A percentile compares a stretch with the other conserved stretches of the same genome.
phyloP scores from a whole-genome alignment of 225 moss, liverwort and hornwort species.

The Rhytidiadelphus loreus region DNA sequence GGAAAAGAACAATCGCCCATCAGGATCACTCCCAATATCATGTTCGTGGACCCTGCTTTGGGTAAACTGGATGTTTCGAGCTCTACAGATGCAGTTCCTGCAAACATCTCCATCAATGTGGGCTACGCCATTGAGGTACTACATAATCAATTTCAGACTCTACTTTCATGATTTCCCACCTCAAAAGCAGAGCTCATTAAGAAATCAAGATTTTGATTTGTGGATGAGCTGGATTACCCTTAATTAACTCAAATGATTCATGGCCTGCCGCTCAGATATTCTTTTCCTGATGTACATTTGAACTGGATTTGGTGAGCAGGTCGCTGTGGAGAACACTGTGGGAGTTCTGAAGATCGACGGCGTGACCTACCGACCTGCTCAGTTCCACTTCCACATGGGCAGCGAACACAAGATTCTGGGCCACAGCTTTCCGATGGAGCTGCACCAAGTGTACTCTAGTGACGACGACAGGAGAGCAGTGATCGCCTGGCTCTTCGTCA shows the following conservation, averaged over 20 bases:
- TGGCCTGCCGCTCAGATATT: background rate
- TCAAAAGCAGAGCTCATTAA: background rate
- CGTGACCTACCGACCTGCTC: conserved; percentile 7
- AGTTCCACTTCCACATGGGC: conserved; percentile 61
- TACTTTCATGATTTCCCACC: too few relatives aligned
- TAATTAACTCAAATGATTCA: too few relatives aligned
- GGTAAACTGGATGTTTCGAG: background rate
- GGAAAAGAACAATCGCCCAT: conserved; percentile 31
- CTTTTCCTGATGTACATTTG: background rate
- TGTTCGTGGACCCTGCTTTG: background rate
- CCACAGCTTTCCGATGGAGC: conserved; percentile 43
- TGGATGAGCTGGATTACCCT: background rate
- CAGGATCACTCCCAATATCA: conserved; percentile 12
- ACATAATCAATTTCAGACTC: background rate
- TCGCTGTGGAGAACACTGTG: background rate
- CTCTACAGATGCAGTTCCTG: background rate
- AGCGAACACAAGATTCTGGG: conserved; percentile 52
- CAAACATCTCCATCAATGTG: conserved; percentile 11
- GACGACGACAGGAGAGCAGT: conserved; percentile 9
- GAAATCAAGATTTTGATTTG: background rate
- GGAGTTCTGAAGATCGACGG: conserved; percentile 12
- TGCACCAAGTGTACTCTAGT: conserved; percentile 45
- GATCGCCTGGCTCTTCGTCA: conserved; percentile 36
- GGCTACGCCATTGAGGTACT: conserved; percentile 18
- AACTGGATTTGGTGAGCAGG: background rate